Conservation (phyloP, 139 green algal genomes). For the Auxenochlorella pyrenoidosa region DNA sequence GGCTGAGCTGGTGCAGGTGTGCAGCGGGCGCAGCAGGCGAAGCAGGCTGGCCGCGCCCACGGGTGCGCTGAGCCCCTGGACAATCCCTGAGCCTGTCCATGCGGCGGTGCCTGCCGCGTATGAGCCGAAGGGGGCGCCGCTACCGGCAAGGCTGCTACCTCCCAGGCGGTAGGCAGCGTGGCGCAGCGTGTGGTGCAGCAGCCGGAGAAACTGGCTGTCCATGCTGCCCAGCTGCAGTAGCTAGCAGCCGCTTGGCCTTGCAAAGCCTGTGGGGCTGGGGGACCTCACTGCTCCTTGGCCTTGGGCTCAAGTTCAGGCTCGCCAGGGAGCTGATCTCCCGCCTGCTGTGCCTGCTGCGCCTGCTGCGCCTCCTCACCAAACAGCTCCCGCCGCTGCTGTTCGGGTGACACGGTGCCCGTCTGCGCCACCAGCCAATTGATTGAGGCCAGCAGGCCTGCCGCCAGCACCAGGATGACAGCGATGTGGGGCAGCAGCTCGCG, state of each 20-base stretch:
- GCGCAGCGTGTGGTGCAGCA: conserved; percentile 4
- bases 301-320: not conserved
- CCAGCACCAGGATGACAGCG: conserved; percentile 49
- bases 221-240: not conserved
- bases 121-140: not conserved
- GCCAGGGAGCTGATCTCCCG: not conserved
- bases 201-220: not conserved
- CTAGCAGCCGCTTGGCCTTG: not conserved
- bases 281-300: not conserved
- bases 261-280: not conserved
- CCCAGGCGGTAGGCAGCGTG: not conserved
- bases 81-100: not conserved
- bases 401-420: conserved; percentile 41
- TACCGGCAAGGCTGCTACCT: not conserved
- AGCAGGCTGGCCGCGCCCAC: not conserved
- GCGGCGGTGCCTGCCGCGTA: not conserved
- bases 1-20: not conserved
- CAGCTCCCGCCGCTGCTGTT: conserved; percentile 53
- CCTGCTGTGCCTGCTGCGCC: not conserved
- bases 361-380: conserved; percentile 8
- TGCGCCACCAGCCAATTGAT: conserved; percentile 65
- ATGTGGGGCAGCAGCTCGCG: conserved; percentile 51
- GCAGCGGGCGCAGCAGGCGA: conserved; percentile 9
- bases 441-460: conserved; percentile 45
- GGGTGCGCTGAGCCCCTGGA: not conserved